Base-by-base conservation (phyloP, 192 early-diverging fungal genomes). In the Kickxella alabastrina region DNA sequence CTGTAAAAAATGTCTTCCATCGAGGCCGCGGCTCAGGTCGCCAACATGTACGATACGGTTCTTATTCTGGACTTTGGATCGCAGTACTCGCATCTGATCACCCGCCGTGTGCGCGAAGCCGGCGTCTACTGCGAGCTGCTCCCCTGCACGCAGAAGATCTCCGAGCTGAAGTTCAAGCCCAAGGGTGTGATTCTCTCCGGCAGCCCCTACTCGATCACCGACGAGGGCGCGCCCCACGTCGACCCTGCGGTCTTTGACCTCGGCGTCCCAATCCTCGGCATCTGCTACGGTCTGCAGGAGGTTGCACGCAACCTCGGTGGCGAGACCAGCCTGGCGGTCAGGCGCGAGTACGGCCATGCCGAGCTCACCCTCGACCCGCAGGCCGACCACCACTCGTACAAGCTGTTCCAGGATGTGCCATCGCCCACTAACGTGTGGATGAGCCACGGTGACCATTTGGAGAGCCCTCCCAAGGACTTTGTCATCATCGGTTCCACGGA, bases 1-100 rank as follows among this genome's bases (percentile, higher is more conserved):
- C 5, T n/a, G n/a, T n/a, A n/a, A 51, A 52, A 24, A 34, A 68
- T 68, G 65, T 49, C 65, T 39, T 29, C 70, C 26, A 66, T 26
- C 55, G 63, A 74, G 27, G 46, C 36, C 27, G 59, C 63, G 46
- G 56, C 70, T 19, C 58, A 88, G 56, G 86, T 93, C 57, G 81
- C 88, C 67, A 81, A 85, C 55, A 76, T 89, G 62, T 93, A 91
- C 64, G 93, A 98, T 68, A 95, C 93, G 54, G 86, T 98, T 77
- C 86, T 98, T 55, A 98, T 98, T 77, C 82, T 98, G 54, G 96
- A 99, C 80, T 97, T 97, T 84, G 96, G 96, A 57, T 95, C 92
- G 26, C 96, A 99, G 79, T 96, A 95, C 80, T 94, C 94, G 12
- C 94, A 99, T 66, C 83, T 99, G 62, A 95, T 99, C 76, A 91